These are phyloP conservation scores for Rosa multiflora DNA, from an alignment of 306 rosid genomes.

Conservation along the genomic window DNA sequence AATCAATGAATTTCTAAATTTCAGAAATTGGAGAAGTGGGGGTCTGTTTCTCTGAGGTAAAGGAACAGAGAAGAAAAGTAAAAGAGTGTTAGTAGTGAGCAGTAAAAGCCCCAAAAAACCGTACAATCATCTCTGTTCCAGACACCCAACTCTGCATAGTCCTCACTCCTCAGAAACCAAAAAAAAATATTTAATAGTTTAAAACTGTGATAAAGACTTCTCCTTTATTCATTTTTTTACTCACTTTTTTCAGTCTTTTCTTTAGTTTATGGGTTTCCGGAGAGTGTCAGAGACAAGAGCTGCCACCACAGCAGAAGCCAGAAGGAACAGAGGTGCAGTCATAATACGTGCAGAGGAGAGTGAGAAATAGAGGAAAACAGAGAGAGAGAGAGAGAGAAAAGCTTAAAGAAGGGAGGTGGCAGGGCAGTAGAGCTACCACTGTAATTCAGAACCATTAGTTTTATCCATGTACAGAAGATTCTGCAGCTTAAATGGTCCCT, in stretches of 20 bases:
- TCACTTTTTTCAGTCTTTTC: constrained; percentile 19
- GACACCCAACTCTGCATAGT: constrained; percentile 47
- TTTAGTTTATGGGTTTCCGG: constrained; percentile 89
- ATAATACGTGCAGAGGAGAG: constrained; percentile 52
- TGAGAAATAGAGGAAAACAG: constrained; percentile 26
- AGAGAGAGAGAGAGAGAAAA: constrained; percentile 17
- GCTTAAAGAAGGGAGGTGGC: constrained; percentile 44
- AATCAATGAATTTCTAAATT: constrained; percentile 29
- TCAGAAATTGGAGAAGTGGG: constrained; percentile 50
- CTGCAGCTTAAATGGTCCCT: constrained; percentile 88
- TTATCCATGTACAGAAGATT: constrained; percentile 82
- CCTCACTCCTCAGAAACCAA: constrained; percentile 9
- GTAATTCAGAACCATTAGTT: constrained; percentile 86
- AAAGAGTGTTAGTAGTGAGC: constrained; percentile 53
- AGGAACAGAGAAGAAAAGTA: constrained; percentile 62
- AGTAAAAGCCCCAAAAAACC: constrained; percentile 69
- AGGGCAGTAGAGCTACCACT: constrained; percentile 40
- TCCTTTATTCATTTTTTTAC: constrained; percentile 36
- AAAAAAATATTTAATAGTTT: constrained; percentile 17
- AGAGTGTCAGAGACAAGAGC: constrained; percentile 92
- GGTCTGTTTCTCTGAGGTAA: constrained; percentile 47
- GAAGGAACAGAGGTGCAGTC: constrained; percentile 77
- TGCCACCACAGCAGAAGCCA: constrained; percentile 72
- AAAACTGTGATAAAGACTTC: constrained; percentile 42
- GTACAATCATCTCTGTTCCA: constrained; percentile 61